Base-by-base conservation (phyloP, 768 basidiomycete species). In the Calvatia gigantea region DNA sequence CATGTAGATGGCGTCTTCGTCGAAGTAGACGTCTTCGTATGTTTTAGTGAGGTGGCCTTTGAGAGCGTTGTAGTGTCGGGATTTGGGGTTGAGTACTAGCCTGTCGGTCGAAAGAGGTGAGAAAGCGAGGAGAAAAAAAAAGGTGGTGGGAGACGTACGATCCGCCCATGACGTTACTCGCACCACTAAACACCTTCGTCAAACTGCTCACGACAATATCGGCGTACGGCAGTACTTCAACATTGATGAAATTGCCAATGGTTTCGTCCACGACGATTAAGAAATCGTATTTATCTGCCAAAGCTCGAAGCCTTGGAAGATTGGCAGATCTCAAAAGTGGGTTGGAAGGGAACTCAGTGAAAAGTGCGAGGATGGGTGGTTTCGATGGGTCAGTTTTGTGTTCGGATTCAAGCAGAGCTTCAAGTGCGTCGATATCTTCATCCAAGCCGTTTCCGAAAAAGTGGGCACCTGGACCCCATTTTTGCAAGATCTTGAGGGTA, bases 101-200 rank as follows among this genome's bases (percentile, higher is more conserved):
- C 96, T 98, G 62, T 0, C 32, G 27, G 62, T 0, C 32, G 27
- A 17, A 15, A 29, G 19, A 19, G 43, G 6, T 46, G 51, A 48
- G 23, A 28, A 19, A 9, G 35, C 42, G 17, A 32, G 35, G 39
- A 9, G 38, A 29, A 14, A 28, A 14, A 33, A 19, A 33, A 32
- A 25, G 19, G 49, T 23, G 29, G 41, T 14, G 47, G 47, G 19
- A 17, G 31, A 74, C 81, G 50, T 62, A 96, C 96, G 91, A 91
- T 65, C 96, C 96, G 42, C 96, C 96, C 96, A 98, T 98, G 48
- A 95, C 93, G 64, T 99, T 98, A 35, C 86, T 82, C 51, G 90
- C 87, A 1, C 96, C 96, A 59, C 92, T 94, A 73, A 99, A 98
- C 27, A 98, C 79, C 75, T 98, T 98, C 19, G 90, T 88, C 64